A percentile compares a stretch with the other conserved stretches of the same genome.
Conservation (phyloP, 2,329 filamentous ascomycete species). For the Aspergillus awamori region DNA sequence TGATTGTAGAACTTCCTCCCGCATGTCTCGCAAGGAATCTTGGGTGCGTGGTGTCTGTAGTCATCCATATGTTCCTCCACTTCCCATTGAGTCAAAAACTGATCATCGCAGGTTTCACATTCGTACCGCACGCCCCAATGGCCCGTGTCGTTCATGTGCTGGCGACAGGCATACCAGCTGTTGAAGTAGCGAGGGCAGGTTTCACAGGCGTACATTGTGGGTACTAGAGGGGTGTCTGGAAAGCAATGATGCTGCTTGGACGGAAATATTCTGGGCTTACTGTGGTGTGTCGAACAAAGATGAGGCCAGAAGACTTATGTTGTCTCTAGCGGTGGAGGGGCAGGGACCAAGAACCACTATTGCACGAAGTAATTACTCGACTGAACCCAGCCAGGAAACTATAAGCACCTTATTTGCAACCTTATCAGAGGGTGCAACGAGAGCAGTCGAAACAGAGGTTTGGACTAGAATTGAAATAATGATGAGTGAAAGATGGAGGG, state of each 20-base stretch:
- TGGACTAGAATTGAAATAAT: no score
- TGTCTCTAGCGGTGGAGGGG: neutral
- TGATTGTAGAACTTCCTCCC: constrained; percentile 6
- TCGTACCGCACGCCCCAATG: constrained; percentile 26
- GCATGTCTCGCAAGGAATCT: constrained; percentile 2
- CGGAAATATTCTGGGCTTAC: no score
- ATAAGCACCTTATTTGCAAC: neutral
- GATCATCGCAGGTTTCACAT: constrained; percentile 27
- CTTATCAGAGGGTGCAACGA: neutral
- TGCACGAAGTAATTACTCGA: neutral
- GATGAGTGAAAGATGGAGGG: no score
- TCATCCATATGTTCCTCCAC: constrained; percentile 28
- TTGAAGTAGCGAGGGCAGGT: constrained; percentile 20
- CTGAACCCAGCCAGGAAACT: neutral
- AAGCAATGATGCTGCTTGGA: neutral
- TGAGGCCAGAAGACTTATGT: neutral
- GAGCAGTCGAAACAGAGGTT: neutral
- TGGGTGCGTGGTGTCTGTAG: constrained; percentile 22
- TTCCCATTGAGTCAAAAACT: neutral
- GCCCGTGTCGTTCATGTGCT: constrained; percentile 26
- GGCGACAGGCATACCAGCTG: constrained; percentile 3
- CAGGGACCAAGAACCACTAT: neutral
- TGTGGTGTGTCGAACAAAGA: neutral
- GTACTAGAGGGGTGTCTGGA: neutral
- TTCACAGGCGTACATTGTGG: constrained; percentile 19